Conservation (phyloP, 1,139 yeast genomes). For the Diutina neorugosa region DNA sequence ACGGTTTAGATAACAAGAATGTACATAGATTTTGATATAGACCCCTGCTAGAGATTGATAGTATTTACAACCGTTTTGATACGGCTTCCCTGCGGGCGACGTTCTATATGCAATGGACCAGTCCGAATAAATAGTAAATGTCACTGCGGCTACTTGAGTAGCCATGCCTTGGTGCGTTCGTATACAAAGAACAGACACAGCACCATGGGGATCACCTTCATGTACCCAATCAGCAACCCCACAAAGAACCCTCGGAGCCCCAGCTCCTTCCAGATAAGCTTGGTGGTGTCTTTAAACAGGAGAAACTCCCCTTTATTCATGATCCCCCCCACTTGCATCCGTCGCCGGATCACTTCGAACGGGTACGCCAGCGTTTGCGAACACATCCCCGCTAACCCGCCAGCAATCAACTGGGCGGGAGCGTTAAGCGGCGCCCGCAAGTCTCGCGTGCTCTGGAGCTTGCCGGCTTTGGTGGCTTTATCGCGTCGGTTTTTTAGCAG, state of each 20-base stretch:
- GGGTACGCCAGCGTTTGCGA: constrained; percentile 98
- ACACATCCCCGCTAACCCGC: constrained; percentile 88
- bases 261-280: constrained; percentile 51
- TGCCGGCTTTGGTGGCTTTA: constrained; percentile 12
- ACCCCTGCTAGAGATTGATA: not conserved
- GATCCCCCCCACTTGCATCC: constrained; percentile 94
- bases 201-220: constrained; percentile 93
- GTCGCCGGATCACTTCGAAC: constrained; percentile 83
- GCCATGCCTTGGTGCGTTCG: constrained; percentile 63
- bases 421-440: constrained; percentile 59
- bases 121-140: not conserved
- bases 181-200: constrained; percentile 93
- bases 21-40: not conserved
- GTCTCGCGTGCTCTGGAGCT: constrained; percentile 29
- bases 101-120: not conserved
- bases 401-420: constrained; percentile 90
- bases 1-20: constrained; percentile 10
- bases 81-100: not conserved
- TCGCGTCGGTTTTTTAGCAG: constrained; percentile 10
- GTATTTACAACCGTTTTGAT: not conserved
- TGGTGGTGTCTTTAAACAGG: constrained; percentile 40
- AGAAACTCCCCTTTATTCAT: constrained; percentile 49
- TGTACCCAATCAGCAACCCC: constrained; percentile 88
- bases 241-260: constrained; percentile 86
- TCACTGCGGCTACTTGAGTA: constrained; percentile 13